Percentiles rank a stretch among this genome's conserved stretches.
Conservation (phyloP, 2,329 filamentous ascomycete species). For the Apiospora sp. region DNA sequence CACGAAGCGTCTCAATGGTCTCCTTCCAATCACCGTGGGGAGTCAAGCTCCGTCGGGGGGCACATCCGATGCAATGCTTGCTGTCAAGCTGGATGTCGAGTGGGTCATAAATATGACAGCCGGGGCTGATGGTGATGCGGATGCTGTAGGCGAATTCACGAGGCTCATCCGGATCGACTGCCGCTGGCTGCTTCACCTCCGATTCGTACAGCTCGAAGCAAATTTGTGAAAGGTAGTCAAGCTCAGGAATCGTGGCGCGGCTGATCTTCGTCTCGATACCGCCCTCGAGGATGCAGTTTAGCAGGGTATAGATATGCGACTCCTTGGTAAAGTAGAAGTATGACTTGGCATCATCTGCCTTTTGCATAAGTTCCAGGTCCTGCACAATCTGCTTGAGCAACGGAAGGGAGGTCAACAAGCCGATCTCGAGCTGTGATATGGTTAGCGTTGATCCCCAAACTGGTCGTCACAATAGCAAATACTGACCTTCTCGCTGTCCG, state of each 20-base stretch:
- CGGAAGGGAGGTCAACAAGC: constrained; percentile 89
- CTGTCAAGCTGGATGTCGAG: constrained; percentile 96
- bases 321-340: constrained; percentile 99
- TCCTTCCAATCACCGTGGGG: constrained; percentile 94
- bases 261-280: constrained; percentile 97
- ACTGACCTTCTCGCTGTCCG: constrained; percentile 81
- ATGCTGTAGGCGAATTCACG: constrained; percentile 93
- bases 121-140: constrained; percentile 92
- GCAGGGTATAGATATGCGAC: constrained; percentile 95
- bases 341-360: constrained; percentile 89
- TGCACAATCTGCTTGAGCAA: constrained; percentile 96
- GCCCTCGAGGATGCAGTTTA: constrained; percentile 97
- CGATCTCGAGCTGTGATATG: constrained; percentile 79
- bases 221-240: constrained; percentile 97
- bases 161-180: constrained; percentile 59
- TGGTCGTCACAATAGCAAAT: background rate
- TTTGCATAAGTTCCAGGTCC: constrained; percentile 93
- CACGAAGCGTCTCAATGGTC: constrained; percentile 93
- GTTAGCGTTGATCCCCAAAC: constrained; percentile 31
- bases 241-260: constrained; percentile 91
- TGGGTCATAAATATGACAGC: constrained; percentile 95
- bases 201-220: constrained; percentile 98
- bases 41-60: constrained; percentile 88
- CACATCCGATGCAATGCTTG: constrained; percentile 94
- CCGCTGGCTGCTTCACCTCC: constrained; percentile 68